phyloP scores from a whole-genome alignment of 306 rosid genomes.

The Boehmeria nivea region DNA sequence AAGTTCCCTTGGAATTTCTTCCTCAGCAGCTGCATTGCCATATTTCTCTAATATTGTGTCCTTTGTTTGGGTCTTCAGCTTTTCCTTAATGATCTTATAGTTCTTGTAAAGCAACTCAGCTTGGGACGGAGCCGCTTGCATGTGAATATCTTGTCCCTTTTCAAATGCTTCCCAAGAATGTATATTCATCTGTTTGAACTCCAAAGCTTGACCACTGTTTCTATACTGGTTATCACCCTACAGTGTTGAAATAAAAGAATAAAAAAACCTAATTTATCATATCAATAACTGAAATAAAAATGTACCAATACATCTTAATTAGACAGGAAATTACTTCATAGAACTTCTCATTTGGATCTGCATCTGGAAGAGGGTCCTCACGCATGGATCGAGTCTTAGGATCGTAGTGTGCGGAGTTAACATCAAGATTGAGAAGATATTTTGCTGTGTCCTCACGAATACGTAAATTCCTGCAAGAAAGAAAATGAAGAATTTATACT shows the following conservation, averaged over 20 bases:
- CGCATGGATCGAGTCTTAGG: constrained; percentile 12
- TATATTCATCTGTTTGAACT: constrained; percentile 43
- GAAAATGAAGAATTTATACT: neutral
- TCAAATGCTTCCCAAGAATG: constrained; percentile 68
- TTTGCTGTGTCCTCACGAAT: constrained; percentile 11
- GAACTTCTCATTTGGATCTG: constrained; percentile 9
- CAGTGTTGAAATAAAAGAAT: neutral
- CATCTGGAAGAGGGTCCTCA: constrained; percentile 15
- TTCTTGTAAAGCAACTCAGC: constrained; percentile 44
- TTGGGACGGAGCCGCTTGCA: constrained; percentile 49
- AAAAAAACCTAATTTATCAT: neutral
- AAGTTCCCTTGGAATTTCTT: constrained; percentile 13
- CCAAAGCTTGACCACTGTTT: constrained; percentile 51
- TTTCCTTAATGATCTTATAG: constrained; percentile 44
- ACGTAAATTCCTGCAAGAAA: constrained; percentile 9
- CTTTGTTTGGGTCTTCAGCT: constrained; percentile 37
- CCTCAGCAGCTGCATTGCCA: constrained; percentile 11
- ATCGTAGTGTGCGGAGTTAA: constrained; percentile 8
- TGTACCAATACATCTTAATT: neutral
- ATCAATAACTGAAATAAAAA: neutral
- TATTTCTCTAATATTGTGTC: constrained; percentile 18
- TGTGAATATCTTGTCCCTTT: constrained; percentile 59
- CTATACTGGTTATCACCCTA: constrained; percentile 27
- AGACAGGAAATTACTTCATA: neutral
- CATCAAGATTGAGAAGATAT: constrained; percentile 13